Evolutionary conservation across 2,329 filamentous ascomycete species (phyloP), one percentile per base, ranked within the genome.

Genomic region (Xylariaceae sp.): DNA sequence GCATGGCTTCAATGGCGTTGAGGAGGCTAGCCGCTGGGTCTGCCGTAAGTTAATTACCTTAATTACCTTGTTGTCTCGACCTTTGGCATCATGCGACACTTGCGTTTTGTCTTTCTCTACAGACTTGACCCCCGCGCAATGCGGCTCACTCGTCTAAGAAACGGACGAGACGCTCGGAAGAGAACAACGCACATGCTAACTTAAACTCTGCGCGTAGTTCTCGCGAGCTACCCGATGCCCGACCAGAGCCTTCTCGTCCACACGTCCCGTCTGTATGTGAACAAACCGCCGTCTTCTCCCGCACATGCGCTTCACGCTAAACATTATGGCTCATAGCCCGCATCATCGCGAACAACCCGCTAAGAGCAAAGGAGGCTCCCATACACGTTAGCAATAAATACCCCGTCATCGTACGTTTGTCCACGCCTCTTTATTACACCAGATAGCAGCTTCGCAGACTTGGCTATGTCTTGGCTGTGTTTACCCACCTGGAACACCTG

Each of bases 301-400:
- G 37, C 3, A 5, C 34, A 27, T 37, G 30, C 47, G 27, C 30
- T 6, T 34, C 32, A 32, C 51, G 43, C 59, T 62, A 57, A 60
- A 54, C 43, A 53, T 48, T 50, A 44, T 59, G 19, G 19, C 47
- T 47, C 51, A 45, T 66, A 91, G 89, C 90, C 69, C 86, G 87
- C 72, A 89, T 97, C 71, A 88, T 95, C 72, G 85, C 88, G 67
- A 92, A 87, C 74, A 83, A 85, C 65, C 89, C 89, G 64, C 80
- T 97, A 63, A 86, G 91, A 73, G 94, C 92, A 55, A 96, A 95
- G 79, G 91, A 96, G 79, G 91, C 91, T 34, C 89, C 89, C 60
- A 86, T 89, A 47, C 89, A 89, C 70, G 82, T 96, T 67, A 88
- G 86, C 74, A 86, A 80, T 74, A 94, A 96, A 76, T 97, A 99